Evolutionary conservation across 257 asterid species (phyloP).

Genomic region (Rauvolfia tetraphylla): DNA sequence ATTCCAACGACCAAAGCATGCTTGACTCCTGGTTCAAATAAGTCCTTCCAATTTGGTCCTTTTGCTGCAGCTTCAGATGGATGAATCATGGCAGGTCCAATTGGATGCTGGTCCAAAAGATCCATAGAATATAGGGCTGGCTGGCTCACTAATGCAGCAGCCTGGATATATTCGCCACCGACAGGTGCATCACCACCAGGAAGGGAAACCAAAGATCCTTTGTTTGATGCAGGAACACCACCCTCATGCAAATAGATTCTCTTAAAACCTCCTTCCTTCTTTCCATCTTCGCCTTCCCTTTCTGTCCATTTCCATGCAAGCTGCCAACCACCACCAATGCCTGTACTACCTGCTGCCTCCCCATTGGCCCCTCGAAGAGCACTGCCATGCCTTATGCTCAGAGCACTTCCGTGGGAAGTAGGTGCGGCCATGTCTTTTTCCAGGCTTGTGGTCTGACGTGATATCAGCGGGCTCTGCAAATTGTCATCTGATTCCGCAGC

Average conservation of each 20-base stretch:
- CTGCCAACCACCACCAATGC: conserved; percentile 82
- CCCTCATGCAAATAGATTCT: conserved; percentile 62
- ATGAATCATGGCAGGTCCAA: conserved; percentile 44
- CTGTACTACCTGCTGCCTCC: conserved; percentile 32
- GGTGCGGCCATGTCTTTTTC: conserved; percentile 36
- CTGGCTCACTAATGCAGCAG: conserved; percentile 60
- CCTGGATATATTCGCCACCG: conserved; percentile 43
- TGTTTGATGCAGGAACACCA: conserved; percentile 29
- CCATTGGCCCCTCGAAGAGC: conserved; percentile 26
- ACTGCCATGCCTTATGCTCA: conserved; percentile 32
- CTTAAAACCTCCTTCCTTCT: conserved; percentile 42
- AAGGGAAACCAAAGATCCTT: conserved; percentile 42
- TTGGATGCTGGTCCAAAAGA: conserved; percentile 38
- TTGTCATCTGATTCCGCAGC: conserved; percentile 51
- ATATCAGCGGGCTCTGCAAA: conserved; percentile 53
- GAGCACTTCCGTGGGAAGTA: conserved; percentile 23
- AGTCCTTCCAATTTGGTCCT: conserved; percentile 41
- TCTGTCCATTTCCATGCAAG: conserved; percentile 66
- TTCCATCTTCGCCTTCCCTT: conserved; percentile 36
- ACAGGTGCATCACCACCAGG: conserved; percentile 35
- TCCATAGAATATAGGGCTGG: conserved; percentile 44
- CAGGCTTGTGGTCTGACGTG: conserved; percentile 54
- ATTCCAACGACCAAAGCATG: conserved; percentile 63
- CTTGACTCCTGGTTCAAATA: conserved; percentile 62
- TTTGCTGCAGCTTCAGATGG: conserved; percentile 40